Conservation (phyloP, 495 filamentous ascomycete genomes). For the Aspergillus panamensis region DNA sequence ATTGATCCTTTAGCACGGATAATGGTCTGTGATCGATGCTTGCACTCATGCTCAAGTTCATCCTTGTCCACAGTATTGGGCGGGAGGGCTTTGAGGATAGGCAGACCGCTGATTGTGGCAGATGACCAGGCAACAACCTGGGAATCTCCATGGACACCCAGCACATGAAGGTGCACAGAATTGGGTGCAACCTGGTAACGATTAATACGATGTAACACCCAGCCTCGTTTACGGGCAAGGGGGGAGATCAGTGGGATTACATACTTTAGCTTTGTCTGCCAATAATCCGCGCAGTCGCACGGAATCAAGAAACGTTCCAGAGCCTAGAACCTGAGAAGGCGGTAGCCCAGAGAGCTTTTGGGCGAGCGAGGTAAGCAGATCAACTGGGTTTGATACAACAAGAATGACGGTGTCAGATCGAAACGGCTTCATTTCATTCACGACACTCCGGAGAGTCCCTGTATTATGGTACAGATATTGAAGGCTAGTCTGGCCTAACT, state of each 20-base stretch:
- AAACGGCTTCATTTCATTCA: constrained; percentile 38
- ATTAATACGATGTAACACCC: neutral
- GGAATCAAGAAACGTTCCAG: constrained; percentile 41
- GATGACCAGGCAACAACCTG: constrained; percentile 44
- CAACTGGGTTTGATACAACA: constrained; percentile 47
- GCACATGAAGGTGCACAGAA: constrained; percentile 38
- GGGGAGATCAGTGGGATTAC: neutral
- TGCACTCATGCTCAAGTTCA: neutral
- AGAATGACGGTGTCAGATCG: constrained; percentile 35
- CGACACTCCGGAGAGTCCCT: constrained; percentile 33
- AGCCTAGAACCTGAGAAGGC: constrained; percentile 36
- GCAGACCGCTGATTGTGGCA: constrained; percentile 25
- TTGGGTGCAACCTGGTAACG: constrained; percentile 27
- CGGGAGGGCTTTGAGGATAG: constrained; percentile 6
- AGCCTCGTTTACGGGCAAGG: too few species aligned
- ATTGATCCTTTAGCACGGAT: constrained; percentile 3
- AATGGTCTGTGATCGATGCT: constrained; percentile 3
- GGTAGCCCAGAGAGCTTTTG: constrained; percentile 36
- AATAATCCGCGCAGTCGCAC: constrained; percentile 36
- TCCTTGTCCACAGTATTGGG: neutral
- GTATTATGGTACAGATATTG: constrained; percentile 41
- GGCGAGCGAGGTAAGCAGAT: constrained; percentile 42
- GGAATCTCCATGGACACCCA: constrained; percentile 44
- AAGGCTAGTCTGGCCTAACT: constrained; percentile 40
- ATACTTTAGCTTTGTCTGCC: constrained; percentile 33